A percentile compares a stretch with the other conserved stretches of the same genome.
Evolutionary conservation across 1,284 basidiomycete genomes (phyloP).

Genomic region (Malassezia furfur): DNA sequence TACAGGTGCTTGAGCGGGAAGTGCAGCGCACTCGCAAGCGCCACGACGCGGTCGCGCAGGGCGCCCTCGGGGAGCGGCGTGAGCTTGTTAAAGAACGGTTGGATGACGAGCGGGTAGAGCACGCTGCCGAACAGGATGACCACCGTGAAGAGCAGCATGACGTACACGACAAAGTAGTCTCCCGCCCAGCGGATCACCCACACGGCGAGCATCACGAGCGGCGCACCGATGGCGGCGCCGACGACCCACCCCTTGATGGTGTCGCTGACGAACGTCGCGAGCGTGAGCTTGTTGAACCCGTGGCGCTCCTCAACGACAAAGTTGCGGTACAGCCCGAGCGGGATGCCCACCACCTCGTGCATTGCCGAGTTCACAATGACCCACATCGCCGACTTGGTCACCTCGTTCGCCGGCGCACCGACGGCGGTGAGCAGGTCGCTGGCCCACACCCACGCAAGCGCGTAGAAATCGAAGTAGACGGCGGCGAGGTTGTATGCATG

Average conservation of each 20-base stretch:
- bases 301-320: slow-evolving; percentile 91
- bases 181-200: slow-evolving; percentile 88
- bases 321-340: slow-evolving; percentile 65
- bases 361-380: slow-evolving; percentile 36
- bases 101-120: slow-evolving; percentile 61
- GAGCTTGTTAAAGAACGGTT: slow-evolving; percentile 92
- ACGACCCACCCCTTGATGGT: slow-evolving; percentile 69
- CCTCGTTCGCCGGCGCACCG: slow-evolving; percentile 52
- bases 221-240: slow-evolving; percentile 67
- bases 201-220: slow-evolving; percentile 76
- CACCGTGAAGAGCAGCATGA: slow-evolving; percentile 44
- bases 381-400: slow-evolving; percentile 73
- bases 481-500: slow-evolving; percentile 63
- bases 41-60: slow-evolving; percentile 36
- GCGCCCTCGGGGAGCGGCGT: slow-evolving; percentile 59
- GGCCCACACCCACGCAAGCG: slow-evolving; percentile 64
- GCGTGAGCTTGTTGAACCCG: slow-evolving; percentile 91
- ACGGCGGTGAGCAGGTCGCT: slow-evolving; percentile 51
- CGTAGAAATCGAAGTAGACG: slow-evolving; percentile 67
- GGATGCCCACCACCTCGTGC: slow-evolving; percentile 57
- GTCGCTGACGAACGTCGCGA: slow-evolving; percentile 59
- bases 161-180: slow-evolving; percentile 38
- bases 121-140: slow-evolving; percentile 62
- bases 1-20: slow-evolving; percentile 93
- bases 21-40: slow-evolving; percentile 54